phyloP scores from a whole-genome alignment of 768 basidiomycete genomes.

The Roridomyces roridus region DNA sequence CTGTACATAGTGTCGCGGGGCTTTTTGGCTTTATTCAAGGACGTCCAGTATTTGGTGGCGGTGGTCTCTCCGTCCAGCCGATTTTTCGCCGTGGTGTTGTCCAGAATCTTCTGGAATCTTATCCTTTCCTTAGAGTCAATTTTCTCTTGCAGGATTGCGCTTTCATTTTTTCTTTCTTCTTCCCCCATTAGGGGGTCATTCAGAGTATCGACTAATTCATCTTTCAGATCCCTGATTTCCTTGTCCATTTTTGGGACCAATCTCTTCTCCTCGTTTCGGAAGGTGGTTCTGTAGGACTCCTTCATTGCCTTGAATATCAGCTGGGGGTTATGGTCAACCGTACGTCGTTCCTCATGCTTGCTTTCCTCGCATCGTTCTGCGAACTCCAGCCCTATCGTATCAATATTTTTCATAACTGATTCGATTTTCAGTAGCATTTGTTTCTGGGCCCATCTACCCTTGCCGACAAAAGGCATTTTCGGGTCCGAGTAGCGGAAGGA shows the following conservation, averaged over 20 bases:
- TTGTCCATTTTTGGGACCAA: background rate
- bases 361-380: background rate
- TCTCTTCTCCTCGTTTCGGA: background rate
- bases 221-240: background rate
- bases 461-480: constrained; percentile 4
- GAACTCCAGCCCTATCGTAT: background rate
- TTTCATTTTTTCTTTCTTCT: background rate
- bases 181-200: background rate
- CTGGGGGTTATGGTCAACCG: background rate
- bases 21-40: background rate
- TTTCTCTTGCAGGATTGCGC: background rate
- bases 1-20: constrained; percentile 27
- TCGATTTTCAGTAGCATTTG: background rate
- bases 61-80: constrained; percentile 17
- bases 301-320: constrained; percentile 23
- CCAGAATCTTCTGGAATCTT: background rate
- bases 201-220: background rate
- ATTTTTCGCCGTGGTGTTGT: constrained; percentile 5
- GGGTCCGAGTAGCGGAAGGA: constrained; percentile 5
- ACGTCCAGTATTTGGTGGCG: constrained; percentile 28
- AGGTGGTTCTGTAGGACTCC: background rate
- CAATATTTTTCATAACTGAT: background rate
- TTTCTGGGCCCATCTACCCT: background rate
- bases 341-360: background rate
- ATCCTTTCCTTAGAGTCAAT: background rate